Percentiles rank a stretch among this genome's conserved stretches.
Conservation (phyloP, 352 stramenopile genomes). For the Globisporangium parvum region DNA sequence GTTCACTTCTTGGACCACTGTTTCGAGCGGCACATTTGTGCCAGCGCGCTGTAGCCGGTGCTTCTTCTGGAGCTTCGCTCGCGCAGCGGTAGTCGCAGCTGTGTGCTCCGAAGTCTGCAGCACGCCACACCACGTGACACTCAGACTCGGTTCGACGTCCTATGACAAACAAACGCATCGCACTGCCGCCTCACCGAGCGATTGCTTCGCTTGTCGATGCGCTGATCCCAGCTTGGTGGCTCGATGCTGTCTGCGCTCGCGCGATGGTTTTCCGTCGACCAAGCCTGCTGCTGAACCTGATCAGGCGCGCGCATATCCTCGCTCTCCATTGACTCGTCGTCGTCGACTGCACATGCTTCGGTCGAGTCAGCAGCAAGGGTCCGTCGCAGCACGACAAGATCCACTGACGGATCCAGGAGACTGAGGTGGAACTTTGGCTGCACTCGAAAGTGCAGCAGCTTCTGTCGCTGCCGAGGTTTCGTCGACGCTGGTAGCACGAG, state of each 20-base stretch:
- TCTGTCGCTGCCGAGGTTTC: neutral
- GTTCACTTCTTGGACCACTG: neutral
- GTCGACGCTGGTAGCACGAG: neutral
- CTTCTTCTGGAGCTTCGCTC: neutral
- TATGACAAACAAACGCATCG: neutral
- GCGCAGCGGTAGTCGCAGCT: neutral
- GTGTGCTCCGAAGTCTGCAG: neutral
- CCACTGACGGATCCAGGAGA: constrained; percentile 2
- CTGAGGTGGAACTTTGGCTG: neutral
- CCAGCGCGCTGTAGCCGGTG: neutral
- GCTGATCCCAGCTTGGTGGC: neutral
- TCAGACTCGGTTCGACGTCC: too few species aligned
- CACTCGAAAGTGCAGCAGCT: constrained; percentile 4
- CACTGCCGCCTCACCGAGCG: neutral
- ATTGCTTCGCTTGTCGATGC: neutral
- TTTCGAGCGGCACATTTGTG: neutral
- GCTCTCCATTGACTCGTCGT: neutral
- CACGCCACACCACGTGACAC: neutral
- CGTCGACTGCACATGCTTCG: neutral
- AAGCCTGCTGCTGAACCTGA: too few species aligned
- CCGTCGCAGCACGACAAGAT: constrained; percentile 2
- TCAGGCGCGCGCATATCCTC: neutral
- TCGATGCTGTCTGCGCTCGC: neutral
- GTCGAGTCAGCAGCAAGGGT: neutral
- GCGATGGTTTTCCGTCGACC: neutral